Percentiles rank a stretch among this genome's conserved stretches.
These are phyloP conservation scores for Saccharomycopsis hybrid DNA, from an alignment of 1,139 yeast genomes.

Conservation along the genomic window DNA sequence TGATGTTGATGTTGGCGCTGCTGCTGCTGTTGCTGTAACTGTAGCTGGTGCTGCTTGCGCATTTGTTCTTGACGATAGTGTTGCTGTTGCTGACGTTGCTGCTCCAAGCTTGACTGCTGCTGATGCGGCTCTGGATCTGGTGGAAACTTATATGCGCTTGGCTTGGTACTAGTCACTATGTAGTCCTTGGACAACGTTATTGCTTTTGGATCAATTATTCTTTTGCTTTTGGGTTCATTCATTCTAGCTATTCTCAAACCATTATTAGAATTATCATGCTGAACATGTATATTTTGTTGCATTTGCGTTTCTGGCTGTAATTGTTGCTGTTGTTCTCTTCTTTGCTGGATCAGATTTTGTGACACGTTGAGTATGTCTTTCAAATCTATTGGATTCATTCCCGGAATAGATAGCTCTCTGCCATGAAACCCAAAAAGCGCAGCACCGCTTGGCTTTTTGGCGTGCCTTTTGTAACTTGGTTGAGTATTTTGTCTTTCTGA, in stretches of 20 bases:
- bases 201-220: slow-evolving; percentile 19
- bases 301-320: too few relatives aligned
- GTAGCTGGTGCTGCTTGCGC: neutral
- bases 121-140: slow-evolving; percentile 12
- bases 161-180: slow-evolving; percentile 18
- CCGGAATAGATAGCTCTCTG: slow-evolving; percentile 20
- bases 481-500: neutral
- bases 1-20: neutral
- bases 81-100: neutral
- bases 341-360: neutral
- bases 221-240: slow-evolving; percentile 4
- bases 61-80: neutral
- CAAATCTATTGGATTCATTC: slow-evolving; percentile 18
- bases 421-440: slow-evolving; percentile 21
- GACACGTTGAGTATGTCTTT: slow-evolving; percentile 3
- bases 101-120: neutral
- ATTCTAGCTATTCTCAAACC: too few relatives aligned
- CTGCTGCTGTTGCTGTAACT: neutral
- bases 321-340: neutral
- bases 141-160: slow-evolving; percentile 20
- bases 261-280: too few relatives aligned
- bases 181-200: slow-evolving; percentile 18
- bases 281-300: too few relatives aligned
- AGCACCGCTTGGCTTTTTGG: slow-evolving; percentile 21
- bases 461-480: slow-evolving; percentile 14